Conservation (phyloP, 768 basidiomycete genomes). For the Boletus speciosus region DNA sequence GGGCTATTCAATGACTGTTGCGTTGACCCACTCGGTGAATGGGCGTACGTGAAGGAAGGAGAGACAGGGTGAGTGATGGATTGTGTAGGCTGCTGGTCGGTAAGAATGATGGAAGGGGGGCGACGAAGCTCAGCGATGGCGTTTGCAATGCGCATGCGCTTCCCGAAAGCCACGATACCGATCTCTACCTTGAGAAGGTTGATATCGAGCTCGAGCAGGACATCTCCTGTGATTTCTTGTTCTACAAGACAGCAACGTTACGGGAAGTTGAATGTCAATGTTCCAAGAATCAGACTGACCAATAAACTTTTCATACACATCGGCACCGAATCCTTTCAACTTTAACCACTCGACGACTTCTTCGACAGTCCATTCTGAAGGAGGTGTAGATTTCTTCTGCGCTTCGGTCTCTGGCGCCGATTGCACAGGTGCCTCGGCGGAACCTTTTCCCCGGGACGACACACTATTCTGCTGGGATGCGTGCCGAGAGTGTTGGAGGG, state of each 20-base stretch:
- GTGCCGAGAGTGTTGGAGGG: conserved; percentile 24
- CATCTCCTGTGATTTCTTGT: conserved; percentile 98
- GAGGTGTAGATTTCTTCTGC: conserved; percentile 38
- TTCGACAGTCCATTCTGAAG: conserved; percentile 80
- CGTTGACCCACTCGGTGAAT: conserved; percentile 37
- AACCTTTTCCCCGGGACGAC: conserved; percentile 27
- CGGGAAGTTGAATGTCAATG: background rate
- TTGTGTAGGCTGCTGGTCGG: conserved; percentile 40
- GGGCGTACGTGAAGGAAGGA: conserved; percentile 31
- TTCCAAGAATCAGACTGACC: conserved; percentile 46
- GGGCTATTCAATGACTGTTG: conserved; percentile 47
- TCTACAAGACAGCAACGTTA: conserved; percentile 45
- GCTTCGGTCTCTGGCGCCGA: conserved; percentile 18
- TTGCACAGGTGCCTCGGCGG: conserved; percentile 19
- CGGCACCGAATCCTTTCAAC: conserved; percentile 78
- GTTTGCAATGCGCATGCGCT: conserved; percentile 89
- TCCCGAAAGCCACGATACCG: conserved; percentile 91
- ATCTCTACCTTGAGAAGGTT: conserved; percentile 90
- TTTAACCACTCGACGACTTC: conserved; percentile 90
- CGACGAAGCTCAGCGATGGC: conserved; percentile 85
- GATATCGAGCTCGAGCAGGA: conserved; percentile 90
- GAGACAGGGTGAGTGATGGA: conserved; percentile 25
- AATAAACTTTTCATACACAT: conserved; percentile 80
- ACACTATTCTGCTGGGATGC: conserved; percentile 45
- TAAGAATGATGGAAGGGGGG: conserved; percentile 60